Evolutionary conservation across 2,329 filamentous ascomycete genomes (phyloP).

Genomic region (Alternaria triticina): DNA sequence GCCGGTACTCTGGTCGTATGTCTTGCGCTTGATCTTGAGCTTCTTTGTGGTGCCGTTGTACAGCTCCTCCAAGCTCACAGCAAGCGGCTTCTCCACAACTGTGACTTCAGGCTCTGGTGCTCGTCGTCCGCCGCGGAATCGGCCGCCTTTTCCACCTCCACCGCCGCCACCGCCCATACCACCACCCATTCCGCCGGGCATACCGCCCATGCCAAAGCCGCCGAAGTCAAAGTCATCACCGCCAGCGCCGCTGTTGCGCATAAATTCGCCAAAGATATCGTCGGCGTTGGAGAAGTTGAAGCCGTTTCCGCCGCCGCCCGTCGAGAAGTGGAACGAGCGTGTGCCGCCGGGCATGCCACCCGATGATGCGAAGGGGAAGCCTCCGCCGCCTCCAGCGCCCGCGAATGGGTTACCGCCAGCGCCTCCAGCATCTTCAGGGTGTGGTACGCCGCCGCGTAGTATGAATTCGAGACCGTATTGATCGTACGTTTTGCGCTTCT

Average conservation of each 20-base stretch:
- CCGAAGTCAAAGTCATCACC: conserved; percentile 59
- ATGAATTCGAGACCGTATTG: conserved; percentile 94
- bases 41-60: conserved; percentile 90
- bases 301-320: conserved; percentile 62
- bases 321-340: conserved; percentile 70
- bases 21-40: conserved; percentile 97
- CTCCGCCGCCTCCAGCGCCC: conserved; percentile 49
- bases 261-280: conserved; percentile 84
- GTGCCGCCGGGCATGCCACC: conserved; percentile 62
- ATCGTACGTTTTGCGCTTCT: conserved; percentile 96
- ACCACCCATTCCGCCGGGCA: conserved; percentile 36
- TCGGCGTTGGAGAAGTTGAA: conserved; percentile 86
- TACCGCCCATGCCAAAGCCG: conserved; percentile 48
- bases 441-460: conserved; percentile 76
- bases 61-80: conserved; percentile 84
- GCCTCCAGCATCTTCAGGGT: conserved; percentile 54
- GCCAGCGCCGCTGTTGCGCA: conserved; percentile 65
- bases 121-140: conserved; percentile 51
- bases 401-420: conserved; percentile 55
- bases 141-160: conserved; percentile 43
- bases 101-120: conserved; percentile 80
- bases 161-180: conserved; percentile 61
- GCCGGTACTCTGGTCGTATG: conserved; percentile 78
- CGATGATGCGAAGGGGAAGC: conserved; percentile 63
- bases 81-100: conserved; percentile 83